phyloP scores from a whole-genome alignment of 2,329 filamentous ascomycete genomes.

The Rasamsonia emersonii region DNA sequence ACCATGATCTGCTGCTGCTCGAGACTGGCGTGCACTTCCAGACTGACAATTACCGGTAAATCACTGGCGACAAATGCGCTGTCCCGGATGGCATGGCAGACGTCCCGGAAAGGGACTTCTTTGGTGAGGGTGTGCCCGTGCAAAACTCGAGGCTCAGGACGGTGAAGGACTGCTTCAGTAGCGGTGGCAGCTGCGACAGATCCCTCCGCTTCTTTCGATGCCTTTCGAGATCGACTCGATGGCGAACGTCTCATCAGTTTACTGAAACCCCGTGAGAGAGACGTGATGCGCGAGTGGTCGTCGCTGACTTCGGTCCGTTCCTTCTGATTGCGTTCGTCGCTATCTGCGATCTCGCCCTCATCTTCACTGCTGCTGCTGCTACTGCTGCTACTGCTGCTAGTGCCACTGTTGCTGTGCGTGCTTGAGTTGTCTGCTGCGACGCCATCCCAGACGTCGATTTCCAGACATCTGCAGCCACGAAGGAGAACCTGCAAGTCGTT shows the following conservation, averaged over 20 bases:
- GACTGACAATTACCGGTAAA: slow-evolving; percentile 79
- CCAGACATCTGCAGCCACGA: slow-evolving; percentile 77
- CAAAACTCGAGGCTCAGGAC: slow-evolving; percentile 70
- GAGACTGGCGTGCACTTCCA: slow-evolving; percentile 77
- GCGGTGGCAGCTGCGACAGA: slow-evolving; percentile 1
- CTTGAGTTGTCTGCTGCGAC: slow-evolving; percentile 29
- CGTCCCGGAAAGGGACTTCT: slow-evolving; percentile 77
- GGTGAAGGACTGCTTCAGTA: slow-evolving; percentile 24
- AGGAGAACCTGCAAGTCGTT: slow-evolving; percentile 52
- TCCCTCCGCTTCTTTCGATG: not conserved
- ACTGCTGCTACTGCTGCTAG: slow-evolving; percentile 20
- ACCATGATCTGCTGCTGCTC: slow-evolving; percentile 91
- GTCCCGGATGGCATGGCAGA: slow-evolving; percentile 71
- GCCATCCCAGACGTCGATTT: slow-evolving; percentile 93
- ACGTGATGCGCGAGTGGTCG: slow-evolving; percentile 8
- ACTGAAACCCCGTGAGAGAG: slow-evolving; percentile 3
- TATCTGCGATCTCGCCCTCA: too few relatives aligned
- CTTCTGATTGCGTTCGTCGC: slow-evolving; percentile 13
- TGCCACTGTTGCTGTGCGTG: slow-evolving; percentile 28
- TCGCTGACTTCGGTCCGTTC: slow-evolving; percentile 13
- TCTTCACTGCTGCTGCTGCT: slow-evolving; percentile 17
- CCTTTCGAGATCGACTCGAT: slow-evolving; percentile 1
- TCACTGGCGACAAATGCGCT: slow-evolving; percentile 68
- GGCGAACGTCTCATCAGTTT: slow-evolving; percentile 2
- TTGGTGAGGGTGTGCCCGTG: slow-evolving; percentile 83